Evolutionary conservation across 2,329 filamentous ascomycete genomes (phyloP).

Genomic region (Graphilbum fragrans): DNA sequence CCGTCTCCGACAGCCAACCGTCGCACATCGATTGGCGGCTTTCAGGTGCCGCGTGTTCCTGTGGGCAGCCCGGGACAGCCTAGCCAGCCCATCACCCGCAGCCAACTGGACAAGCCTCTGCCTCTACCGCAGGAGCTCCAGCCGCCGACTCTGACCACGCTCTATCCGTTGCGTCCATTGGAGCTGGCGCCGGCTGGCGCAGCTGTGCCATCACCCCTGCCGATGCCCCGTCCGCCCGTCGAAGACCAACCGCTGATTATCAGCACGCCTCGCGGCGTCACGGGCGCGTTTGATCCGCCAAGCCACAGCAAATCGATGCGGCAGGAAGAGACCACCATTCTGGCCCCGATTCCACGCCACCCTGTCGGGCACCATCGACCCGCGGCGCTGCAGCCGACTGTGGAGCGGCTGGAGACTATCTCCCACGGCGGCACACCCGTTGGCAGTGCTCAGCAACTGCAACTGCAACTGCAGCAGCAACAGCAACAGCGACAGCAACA

Average conservation of each 20-base stretch:
- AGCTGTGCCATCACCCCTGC: constrained; percentile 9
- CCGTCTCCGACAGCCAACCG: constrained; percentile 2
- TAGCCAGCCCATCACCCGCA: neutral
- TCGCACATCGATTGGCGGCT: constrained; percentile 23
- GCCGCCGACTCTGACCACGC: too few species aligned
- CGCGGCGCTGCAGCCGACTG: constrained; percentile 28
- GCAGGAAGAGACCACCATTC: constrained; percentile 30
- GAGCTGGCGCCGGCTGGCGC: constrained; percentile 13
- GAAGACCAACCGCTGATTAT: constrained; percentile 47
- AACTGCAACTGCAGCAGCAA: neutral
- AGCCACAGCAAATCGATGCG: constrained; percentile 18
- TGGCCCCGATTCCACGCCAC: constrained; percentile 41
- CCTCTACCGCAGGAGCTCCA: constrained; percentile 6
- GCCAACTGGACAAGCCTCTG: constrained; percentile 12
- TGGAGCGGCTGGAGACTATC: constrained; percentile 44
- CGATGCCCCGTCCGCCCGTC: constrained; percentile 9
- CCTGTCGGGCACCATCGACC: constrained; percentile 26
- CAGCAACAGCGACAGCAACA: neutral
- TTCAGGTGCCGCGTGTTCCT: constrained; percentile 28
- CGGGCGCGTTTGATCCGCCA: constrained; percentile 38
- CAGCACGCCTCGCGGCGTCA: constrained; percentile 44
- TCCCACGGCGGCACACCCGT: constrained; percentile 21
- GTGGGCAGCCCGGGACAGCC: constrained; percentile 19
- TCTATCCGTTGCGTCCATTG: too few species aligned
- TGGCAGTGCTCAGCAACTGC: neutral